A percentile compares a stretch with the other conserved stretches of the same genome.
These are phyloP conservation scores for Solanum piurae DNA, from an alignment of 257 asterid genomes.

Conservation along the genomic window DNA sequence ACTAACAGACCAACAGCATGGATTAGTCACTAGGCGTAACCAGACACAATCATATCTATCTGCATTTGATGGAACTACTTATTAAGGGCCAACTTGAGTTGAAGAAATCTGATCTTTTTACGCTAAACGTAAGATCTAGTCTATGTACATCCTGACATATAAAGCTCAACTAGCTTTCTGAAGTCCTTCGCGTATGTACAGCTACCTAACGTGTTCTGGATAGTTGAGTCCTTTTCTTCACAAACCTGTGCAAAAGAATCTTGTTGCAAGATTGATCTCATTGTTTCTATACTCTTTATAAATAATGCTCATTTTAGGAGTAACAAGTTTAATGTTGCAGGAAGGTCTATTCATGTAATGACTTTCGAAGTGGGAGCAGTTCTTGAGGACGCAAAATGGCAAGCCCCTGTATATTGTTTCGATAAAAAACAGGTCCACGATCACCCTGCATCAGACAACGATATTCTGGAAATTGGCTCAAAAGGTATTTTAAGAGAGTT, in stretches of 20 bases:
- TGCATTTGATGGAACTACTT: neutral
- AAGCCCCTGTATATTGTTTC: conserved; percentile 70
- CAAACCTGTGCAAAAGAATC: neutral
- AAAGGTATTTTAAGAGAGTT: neutral
- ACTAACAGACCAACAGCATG: neutral
- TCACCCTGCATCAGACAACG: neutral
- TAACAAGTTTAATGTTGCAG: conserved; percentile 22
- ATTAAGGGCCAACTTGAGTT: neutral
- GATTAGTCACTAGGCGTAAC: neutral
- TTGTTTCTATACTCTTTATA: neutral
- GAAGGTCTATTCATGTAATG: conserved; percentile 76
- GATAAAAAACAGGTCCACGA: conserved; percentile 6
- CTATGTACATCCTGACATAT: neutral
- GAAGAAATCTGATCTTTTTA: neutral
- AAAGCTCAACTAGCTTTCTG: neutral
- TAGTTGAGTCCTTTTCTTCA: neutral
- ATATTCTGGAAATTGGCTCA: neutral
- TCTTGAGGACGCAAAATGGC: conserved; percentile 71
- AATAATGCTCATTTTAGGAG: neutral
- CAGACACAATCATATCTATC: neutral
- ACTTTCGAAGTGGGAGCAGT: conserved; percentile 83
- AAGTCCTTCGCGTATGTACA: neutral
- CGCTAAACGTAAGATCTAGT: neutral
- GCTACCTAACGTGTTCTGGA: neutral
- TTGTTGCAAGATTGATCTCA: neutral